phyloP scores from a whole-genome alignment of 805 yeast species.

The Saccharomycopsis sp. region DNA sequence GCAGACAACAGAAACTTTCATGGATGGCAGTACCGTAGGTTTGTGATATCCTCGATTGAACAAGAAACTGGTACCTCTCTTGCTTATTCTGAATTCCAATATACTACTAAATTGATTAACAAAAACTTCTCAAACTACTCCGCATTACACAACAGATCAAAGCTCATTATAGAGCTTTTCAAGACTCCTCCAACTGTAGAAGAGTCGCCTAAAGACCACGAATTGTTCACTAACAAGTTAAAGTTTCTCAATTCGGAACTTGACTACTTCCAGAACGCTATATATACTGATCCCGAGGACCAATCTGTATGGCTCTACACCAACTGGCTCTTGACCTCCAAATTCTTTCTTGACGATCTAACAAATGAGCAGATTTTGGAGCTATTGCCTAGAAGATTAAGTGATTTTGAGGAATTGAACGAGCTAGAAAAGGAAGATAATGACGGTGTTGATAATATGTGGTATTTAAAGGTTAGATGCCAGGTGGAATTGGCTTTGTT shows the following conservation, averaged over 20 bases:
- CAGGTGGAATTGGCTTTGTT: constrained; percentile 35
- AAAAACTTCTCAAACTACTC: constrained; percentile 86
- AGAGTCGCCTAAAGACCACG: constrained; percentile 21
- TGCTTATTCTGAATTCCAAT: constrained; percentile 55
- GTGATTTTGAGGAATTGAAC: constrained; percentile 53
- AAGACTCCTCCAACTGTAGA: constrained; percentile 19
- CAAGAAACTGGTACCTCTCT: constrained; percentile 25
- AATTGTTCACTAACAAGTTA: constrained; percentile 27
- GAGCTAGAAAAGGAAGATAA: constrained; percentile 66
- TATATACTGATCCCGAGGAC: constrained; percentile 90
- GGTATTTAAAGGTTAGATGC: constrained; percentile 68
- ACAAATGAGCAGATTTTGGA: constrained; percentile 29
- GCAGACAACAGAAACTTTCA: constrained; percentile 83
- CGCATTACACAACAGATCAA: constrained; percentile 90
- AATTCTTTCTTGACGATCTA: constrained; percentile 30
- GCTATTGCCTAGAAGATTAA: constrained; percentile 41
- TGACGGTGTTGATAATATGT: constrained; percentile 51
- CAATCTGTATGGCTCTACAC: constrained; percentile 89
- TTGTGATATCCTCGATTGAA: constrained; percentile 43
- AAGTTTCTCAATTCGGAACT: constrained; percentile 51
- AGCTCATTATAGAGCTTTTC: constrained; percentile 52
- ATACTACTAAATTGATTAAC: constrained; percentile 73
- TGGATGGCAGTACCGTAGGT: constrained; percentile 92
- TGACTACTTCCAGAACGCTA: constrained; percentile 67
- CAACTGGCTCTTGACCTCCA: constrained; percentile 62